Conservation (phyloP, 495 filamentous ascomycete genomes). For the Pseudoneurospora amorphoporcata region DNA sequence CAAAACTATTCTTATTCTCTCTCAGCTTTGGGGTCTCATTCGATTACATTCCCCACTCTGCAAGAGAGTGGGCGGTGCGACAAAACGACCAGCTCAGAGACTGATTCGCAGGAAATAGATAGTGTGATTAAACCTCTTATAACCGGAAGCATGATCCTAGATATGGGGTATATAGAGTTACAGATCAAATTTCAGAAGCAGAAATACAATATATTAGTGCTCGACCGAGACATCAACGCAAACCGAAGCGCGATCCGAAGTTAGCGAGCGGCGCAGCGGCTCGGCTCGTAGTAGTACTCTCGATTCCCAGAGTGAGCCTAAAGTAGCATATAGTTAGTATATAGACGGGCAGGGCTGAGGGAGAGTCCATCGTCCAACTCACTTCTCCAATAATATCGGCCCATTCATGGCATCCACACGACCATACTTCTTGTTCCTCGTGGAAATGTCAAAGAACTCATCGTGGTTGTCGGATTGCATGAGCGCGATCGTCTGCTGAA, state of each 20-base stretch:
- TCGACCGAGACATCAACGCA: slow-evolving; percentile 33
- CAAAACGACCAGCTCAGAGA: not conserved
- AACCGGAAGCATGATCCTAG: not conserved
- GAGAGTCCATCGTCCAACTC: slow-evolving; percentile 13
- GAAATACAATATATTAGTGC: not conserved
- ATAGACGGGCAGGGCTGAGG: not conserved
- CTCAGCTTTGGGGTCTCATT: no score
- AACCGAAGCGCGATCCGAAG: slow-evolving; percentile 60
- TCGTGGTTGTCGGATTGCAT: slow-evolving; percentile 84
- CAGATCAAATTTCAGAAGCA: not conserved
- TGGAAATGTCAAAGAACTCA: slow-evolving; percentile 85
- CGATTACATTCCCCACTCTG: no score
- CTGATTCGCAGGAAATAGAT: not conserved
- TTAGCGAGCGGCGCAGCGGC: slow-evolving; percentile 53
- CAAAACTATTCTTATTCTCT: no score
- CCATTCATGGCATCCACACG: slow-evolving; percentile 86
- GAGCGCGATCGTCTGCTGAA: slow-evolving; percentile 78
- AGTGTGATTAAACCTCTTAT: not conserved
- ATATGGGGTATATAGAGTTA: not conserved
- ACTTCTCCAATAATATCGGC: slow-evolving; percentile 82
- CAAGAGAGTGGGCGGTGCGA: no score
- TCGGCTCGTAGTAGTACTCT: slow-evolving; percentile 37
- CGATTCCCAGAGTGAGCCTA: slow-evolving; percentile 54
- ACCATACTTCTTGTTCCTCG: slow-evolving; percentile 82
- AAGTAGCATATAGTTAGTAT: not conserved